phyloP scores from a whole-genome alignment of 148 eudicot genomes.

The Heliosperma pusillum region DNA sequence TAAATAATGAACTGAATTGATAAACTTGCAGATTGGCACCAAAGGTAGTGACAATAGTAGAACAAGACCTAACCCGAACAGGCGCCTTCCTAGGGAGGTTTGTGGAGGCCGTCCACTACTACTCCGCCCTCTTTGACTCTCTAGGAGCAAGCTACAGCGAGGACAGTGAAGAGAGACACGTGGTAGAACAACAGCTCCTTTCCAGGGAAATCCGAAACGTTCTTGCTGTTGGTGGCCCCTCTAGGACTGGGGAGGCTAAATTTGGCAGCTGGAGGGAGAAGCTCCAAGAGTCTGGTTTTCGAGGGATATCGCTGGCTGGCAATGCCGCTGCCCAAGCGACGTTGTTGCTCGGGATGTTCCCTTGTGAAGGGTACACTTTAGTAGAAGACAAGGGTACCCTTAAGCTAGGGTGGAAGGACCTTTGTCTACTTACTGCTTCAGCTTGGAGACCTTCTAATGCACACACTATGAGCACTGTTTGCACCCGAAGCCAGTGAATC shows the following conservation, averaged over 20 bases:
- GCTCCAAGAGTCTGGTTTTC: conserved; percentile 75
- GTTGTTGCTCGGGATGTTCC: conserved; percentile 91
- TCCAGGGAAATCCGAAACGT: conserved; percentile 83
- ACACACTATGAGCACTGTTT: conserved; percentile 32
- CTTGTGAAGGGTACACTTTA: conserved; percentile 85
- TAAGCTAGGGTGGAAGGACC: conserved; percentile 97
- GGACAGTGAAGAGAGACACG: conserved; percentile 88
- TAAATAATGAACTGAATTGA: conserved; percentile 9
- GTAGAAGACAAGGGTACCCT: conserved; percentile 90
- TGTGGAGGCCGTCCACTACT: conserved; percentile 97
- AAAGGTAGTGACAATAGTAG: conserved; percentile 92
- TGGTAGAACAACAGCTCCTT: conserved; percentile 89
- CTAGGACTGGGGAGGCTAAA: conserved; percentile 64
- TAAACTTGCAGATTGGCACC: conserved; percentile 68
- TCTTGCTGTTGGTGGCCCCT: conserved; percentile 76
- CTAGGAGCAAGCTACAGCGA: conserved; percentile 89
- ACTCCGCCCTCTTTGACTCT: conserved; percentile 92
- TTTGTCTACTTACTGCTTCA: conserved; percentile 88
- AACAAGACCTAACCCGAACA: conserved; percentile 93
- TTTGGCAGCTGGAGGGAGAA: conserved; percentile 90
- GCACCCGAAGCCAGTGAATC: conserved; percentile 30
- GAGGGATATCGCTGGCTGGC: conserved; percentile 74
- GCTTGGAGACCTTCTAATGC: conserved; percentile 77
- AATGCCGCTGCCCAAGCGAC: conserved; percentile 95
- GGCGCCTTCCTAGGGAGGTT: conserved; percentile 83